Conservation (phyloP, 495 filamentous ascomycete genomes). For the Thozetella sp. region DNA sequence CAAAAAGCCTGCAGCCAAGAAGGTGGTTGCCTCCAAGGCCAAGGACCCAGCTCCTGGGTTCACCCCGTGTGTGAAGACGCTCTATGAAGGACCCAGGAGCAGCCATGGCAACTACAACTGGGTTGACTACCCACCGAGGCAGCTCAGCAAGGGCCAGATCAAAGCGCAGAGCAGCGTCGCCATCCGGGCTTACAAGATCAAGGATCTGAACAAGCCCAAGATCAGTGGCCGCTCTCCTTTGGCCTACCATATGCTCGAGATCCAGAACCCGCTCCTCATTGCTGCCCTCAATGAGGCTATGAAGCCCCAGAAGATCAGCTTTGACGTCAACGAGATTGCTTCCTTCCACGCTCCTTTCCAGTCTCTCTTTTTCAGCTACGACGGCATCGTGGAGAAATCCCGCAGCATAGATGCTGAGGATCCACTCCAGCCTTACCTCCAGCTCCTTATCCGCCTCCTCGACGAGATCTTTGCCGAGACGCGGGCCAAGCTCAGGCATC, state of each 20-base stretch:
- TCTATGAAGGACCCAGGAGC: slow-evolving; percentile 31
- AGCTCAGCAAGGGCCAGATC: slow-evolving; percentile 29
- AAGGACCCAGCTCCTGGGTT: slow-evolving; percentile 17
- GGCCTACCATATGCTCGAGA: slow-evolving; percentile 30
- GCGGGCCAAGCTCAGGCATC: slow-evolving; percentile 21
- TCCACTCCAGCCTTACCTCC: slow-evolving; percentile 25
- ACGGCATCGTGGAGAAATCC: slow-evolving; percentile 25
- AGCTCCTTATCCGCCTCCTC: slow-evolving; percentile 30
- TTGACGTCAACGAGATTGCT: slow-evolving; percentile 29
- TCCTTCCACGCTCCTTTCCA: slow-evolving; percentile 33
- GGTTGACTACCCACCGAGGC: slow-evolving; percentile 38
- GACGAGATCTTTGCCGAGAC: slow-evolving; percentile 36
- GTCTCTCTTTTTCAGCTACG: slow-evolving; percentile 35
- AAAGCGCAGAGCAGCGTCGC: slow-evolving; percentile 35
- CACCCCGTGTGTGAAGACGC: slow-evolving; percentile 19
- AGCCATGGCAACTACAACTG: slow-evolving; percentile 22
- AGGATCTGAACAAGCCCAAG: slow-evolving; percentile 30
- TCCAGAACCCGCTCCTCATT: slow-evolving; percentile 35
- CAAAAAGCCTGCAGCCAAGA: neutral
- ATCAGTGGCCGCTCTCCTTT: slow-evolving; percentile 29
- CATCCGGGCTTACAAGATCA: slow-evolving; percentile 40
- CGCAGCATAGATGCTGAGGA: slow-evolving; percentile 8
- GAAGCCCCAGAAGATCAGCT: slow-evolving; percentile 24
- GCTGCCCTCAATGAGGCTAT: slow-evolving; percentile 29
- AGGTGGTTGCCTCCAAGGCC: neutral